Base-by-base conservation (phyloP, 345 rosid species). In the Excoecaria agallocha region DNA sequence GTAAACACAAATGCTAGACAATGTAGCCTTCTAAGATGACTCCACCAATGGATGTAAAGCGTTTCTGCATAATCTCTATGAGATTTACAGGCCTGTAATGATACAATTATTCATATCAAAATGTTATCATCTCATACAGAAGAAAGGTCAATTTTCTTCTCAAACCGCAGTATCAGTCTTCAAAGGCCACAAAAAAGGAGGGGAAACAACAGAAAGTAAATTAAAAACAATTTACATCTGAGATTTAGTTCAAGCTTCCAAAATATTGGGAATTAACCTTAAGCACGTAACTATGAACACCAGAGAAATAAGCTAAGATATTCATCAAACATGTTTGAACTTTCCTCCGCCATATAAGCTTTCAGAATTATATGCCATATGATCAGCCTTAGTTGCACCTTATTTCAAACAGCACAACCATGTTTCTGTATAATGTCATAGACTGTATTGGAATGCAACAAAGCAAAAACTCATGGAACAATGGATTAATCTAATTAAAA, bases 81-180 rank as follows among this genome's bases (percentile, higher is more conserved):
- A 94, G 97, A 83, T 87, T 94, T 20, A 69, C 89, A 64, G 98
- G 98, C 74, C 98, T 94, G 92, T 19, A 78, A 61, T 13, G 49
- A 75, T 56, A 63, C 15, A 73, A 64, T 30, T 59, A 35, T 72
- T n/a, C 51, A 73, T 78, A 15, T 56, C 65, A 45, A 65, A 58
- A 66, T 48, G 19, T 65, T 16, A 51, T 56, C 11, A 71, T 75
- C 77, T 70, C 51, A 48, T 52, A 46, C 66, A 72, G n/a, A n/a
- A n/a, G n/a, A n/a, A n/a, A n/a, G n/a, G n/a, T n/a, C n/a, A n/a
- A n/a, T n/a, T n/a, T n/a, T 46, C 41, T 30, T 38, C n/a, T 41
- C 30, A 16, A 64, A 50, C 37, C 50, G 16, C n/a, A 35, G 12
- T 16, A n/a, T 20, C n/a, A 50, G 35, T 37, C 35, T 30, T 35